Base-by-base conservation (phyloP, 139 green algal species). In the Mesotaenium endlicherianum region DNA sequence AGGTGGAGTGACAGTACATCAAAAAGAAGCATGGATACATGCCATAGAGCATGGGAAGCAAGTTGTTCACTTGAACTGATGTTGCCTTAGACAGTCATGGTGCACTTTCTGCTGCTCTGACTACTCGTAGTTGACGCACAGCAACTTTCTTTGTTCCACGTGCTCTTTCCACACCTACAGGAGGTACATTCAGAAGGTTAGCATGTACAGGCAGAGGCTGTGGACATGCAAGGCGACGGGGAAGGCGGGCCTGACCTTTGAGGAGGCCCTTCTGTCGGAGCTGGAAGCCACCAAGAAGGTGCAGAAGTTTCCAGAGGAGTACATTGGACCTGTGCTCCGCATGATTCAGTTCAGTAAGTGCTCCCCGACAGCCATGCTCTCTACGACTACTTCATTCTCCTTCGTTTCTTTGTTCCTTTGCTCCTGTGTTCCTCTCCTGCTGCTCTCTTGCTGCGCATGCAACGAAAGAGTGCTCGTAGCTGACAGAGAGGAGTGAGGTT, bases 211-310 rank as follows among this genome's bases (percentile, higher is more conserved):
- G 2, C 67, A 87, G 50, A 86, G 90, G 2, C 2, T 87, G 2
- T 96, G 93, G 93, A 69, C 77, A 1, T 94, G 93, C 76, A 79
- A 85, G 1, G 83, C 86, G 30, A 93, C 87, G 0, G 90, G 91
- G 40, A 86, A 84, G 2, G 44, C 20, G 3, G 88, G 85, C 3
- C 59, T 96, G 38, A 96, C 92, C 0, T 96, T 91, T 44, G 91
- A 95, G 53, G 88, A 95, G 81, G 92, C 92, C 0, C 75, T 93
- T 2, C 36, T 85, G 6, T 87, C 70, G 34, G 92, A 93, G 69
- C 47, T 59, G 3, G 39, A 40, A 43, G 11, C 44, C 42, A 42
- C 3, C 71, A 16, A 74, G 44, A 85, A 34, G 38, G 69, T 85
- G 5, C 81, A 87, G 38, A 2, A 11, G 5, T 80, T 87, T 70